Evolutionary conservation across 768 basidiomycete species (phyloP).

Genomic region (Lactifluus hygrophoroides): DNA sequence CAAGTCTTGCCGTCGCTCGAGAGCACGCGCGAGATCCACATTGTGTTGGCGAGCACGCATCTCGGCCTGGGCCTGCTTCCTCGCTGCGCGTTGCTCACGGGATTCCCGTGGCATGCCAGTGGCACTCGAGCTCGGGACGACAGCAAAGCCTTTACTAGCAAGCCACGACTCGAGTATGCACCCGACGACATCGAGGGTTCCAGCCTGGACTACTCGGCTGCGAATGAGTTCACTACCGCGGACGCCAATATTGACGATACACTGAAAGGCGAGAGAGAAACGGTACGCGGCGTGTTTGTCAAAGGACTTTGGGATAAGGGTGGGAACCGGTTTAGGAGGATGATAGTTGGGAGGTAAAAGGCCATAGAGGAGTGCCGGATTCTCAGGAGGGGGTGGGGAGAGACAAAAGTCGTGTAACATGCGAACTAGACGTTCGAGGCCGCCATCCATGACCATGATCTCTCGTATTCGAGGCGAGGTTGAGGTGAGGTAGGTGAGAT

Average conservation of each 20-base stretch:
- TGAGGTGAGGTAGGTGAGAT: constrained; percentile 92
- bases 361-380: constrained; percentile 67
- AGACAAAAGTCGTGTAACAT: constrained; percentile 87
- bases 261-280: constrained; percentile 92
- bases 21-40: constrained; percentile 45
- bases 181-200: constrained; percentile 87
- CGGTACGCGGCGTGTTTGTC: constrained; percentile 83
- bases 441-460: constrained; percentile 97
- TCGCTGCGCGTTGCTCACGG: constrained; percentile 59
- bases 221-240: constrained; percentile 89
- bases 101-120: constrained; percentile 68
- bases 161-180: constrained; percentile 93
- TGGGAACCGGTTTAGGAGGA: constrained; percentile 46
- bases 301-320: constrained; percentile 57
- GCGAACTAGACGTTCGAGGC: constrained; percentile 88
- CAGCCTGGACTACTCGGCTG: constrained; percentile 88
- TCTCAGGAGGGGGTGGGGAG: constrained; percentile 73
- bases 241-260: constrained; percentile 95
- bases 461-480: constrained; percentile 97
- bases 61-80: constrained; percentile 48
- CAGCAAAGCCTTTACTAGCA: constrained; percentile 77
- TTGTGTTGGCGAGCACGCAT: constrained; percentile 55
- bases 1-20: constrained; percentile 39
- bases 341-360: constrained; percentile 57
- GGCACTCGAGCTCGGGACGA: constrained; percentile 71